These are phyloP conservation scores for Agaricus subrufescens DNA, from an alignment of 768 basidiomycete genomes.

Conservation along the genomic window DNA sequence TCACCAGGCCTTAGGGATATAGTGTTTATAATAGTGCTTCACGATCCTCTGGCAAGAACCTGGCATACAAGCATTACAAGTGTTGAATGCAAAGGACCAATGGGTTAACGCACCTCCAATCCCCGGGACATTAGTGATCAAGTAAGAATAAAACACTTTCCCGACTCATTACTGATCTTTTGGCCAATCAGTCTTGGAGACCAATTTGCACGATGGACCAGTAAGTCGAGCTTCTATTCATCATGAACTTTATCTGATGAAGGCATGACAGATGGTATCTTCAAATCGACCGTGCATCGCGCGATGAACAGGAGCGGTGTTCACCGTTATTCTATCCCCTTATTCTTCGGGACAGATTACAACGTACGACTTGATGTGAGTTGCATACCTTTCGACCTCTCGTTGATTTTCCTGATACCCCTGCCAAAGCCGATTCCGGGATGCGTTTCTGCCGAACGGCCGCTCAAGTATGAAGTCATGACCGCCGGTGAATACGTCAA, in stretches of 20 bases:
- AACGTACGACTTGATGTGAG: slow-evolving; percentile 74
- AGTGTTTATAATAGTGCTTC: slow-evolving; percentile 52
- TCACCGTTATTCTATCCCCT: slow-evolving; percentile 77
- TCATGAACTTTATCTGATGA: neutral
- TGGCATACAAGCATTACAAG: slow-evolving; percentile 70
- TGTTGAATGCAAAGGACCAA: slow-evolving; percentile 66
- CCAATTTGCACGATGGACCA: slow-evolving; percentile 87
- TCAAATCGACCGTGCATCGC: slow-evolving; percentile 87
- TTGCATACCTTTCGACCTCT: neutral
- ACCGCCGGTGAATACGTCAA: slow-evolving; percentile 85
- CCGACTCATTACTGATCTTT: neutral
- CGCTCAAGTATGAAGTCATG: slow-evolving; percentile 63
- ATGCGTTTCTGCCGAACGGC: slow-evolving; percentile 38
- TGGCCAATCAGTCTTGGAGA: slow-evolving; percentile 60
- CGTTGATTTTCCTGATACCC: neutral
- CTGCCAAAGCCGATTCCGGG: slow-evolving; percentile 43
- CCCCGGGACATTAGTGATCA: slow-evolving; percentile 81
- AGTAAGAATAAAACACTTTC: slow-evolving; percentile 39
- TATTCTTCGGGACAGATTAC: slow-evolving; percentile 91
- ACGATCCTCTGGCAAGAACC: slow-evolving; percentile 85
- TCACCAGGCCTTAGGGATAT: neutral
- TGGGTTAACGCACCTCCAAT: slow-evolving; percentile 85
- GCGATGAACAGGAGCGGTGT: slow-evolving; percentile 73
- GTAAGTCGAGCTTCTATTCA: slow-evolving; percentile 32
- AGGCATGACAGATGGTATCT: slow-evolving; percentile 63